These are phyloP conservation scores for Pichia insulana DNA, from an alignment of 805 yeast species.

Conservation along the genomic window DNA sequence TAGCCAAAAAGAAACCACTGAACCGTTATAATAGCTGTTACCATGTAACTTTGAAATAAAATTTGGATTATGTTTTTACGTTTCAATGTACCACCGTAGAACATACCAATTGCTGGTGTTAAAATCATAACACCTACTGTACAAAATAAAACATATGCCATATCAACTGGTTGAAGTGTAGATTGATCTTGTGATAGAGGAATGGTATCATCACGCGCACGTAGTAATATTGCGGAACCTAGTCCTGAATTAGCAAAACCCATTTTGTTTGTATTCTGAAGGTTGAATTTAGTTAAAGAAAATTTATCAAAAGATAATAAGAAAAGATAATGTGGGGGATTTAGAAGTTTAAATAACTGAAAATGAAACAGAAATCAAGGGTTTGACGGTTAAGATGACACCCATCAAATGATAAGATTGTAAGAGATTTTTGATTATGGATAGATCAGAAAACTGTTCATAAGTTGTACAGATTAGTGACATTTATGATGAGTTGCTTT, in stretches of 20 bases:
- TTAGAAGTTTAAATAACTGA: too few species aligned
- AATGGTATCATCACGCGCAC: slow-evolving; percentile 16
- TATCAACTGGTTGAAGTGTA: slow-evolving; percentile 32
- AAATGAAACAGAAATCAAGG: too few species aligned
- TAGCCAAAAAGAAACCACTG: slow-evolving; percentile 41
- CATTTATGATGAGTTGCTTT: too few species aligned
- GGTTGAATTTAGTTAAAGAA: too few species aligned
- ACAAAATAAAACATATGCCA: slow-evolving; percentile 41
- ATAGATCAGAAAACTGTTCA: too few species aligned
- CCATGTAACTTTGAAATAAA: slow-evolving; percentile 36
- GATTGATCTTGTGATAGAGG: slow-evolving; percentile 31
- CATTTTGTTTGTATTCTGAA: too few species aligned
- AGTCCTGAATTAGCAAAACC: slow-evolving; percentile 27
- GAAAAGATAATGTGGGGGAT: too few species aligned
- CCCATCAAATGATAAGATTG: too few species aligned
- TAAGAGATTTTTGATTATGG: too few species aligned
- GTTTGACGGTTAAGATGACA: too few species aligned
- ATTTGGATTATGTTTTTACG: slow-evolving; percentile 37
- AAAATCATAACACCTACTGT: slow-evolving; percentile 41
- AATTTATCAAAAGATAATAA: background rate
- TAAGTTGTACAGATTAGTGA: too few species aligned
- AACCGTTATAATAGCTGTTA: slow-evolving; percentile 30
- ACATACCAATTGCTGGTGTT: slow-evolving; percentile 38
- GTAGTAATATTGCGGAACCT: slow-evolving; percentile 23
- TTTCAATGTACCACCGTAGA: slow-evolving; percentile 35